Percentiles rank a stretch among this genome's conserved stretches.
Evolutionary conservation across 2,329 filamentous ascomycete species (phyloP).

Genomic region (Pyricularia pennisetigena): DNA sequence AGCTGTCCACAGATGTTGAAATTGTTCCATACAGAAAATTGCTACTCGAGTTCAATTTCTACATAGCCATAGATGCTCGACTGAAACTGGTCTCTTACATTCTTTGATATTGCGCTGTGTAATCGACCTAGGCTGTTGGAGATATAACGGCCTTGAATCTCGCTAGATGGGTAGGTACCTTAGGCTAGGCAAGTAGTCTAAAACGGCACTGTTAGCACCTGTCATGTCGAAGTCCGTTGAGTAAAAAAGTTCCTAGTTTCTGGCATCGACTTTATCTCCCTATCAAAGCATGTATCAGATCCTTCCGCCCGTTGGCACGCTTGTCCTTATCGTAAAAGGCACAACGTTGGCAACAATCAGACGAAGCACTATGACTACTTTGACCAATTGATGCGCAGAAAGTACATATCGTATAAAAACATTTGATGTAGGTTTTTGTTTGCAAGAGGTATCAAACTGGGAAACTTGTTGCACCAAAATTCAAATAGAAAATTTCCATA

Average conservation of each 20-base stretch:
- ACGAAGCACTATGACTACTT: background rate
- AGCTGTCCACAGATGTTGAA: background rate
- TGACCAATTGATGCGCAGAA: background rate
- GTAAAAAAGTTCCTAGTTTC: background rate
- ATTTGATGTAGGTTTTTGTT: no score
- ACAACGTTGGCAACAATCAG: background rate
- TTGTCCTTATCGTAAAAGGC: background rate
- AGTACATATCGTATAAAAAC: background rate
- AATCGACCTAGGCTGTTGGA: background rate
- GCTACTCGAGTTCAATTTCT: background rate
- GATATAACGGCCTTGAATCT: no score
- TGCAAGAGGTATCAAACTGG: no score
- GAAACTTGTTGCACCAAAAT: no score
- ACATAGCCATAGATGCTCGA: background rate
- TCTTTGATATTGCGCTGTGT: background rate
- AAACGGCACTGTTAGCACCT: background rate
- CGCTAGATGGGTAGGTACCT: no score
- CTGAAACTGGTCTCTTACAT: background rate
- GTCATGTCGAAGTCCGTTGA: background rate
- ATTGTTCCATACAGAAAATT: background rate
- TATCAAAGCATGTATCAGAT: background rate
- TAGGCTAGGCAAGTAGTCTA: background rate
- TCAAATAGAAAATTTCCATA: background rate
- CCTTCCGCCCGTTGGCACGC: background rate
- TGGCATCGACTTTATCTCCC: background rate